Percentiles rank a stretch among this genome's conserved stretches.
phyloP scores from a whole-genome alignment of 306 rosid species.

The Datisca glomerata region DNA sequence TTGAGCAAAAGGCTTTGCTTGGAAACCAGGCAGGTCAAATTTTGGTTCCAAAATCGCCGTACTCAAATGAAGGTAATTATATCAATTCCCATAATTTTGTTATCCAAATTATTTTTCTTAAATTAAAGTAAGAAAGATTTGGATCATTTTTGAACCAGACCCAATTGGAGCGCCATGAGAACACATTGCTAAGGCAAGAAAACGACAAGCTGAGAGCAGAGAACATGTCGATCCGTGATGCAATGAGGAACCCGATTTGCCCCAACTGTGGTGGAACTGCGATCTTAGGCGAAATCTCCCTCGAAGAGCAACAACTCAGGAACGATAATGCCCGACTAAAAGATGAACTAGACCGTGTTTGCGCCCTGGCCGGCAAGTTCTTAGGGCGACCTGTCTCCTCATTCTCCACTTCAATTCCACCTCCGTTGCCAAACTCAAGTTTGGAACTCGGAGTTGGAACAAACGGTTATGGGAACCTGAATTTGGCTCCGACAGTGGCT shows the following conservation, averaged over 20 bases:
- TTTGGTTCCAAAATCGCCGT: constrained; percentile 98
- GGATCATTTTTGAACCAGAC: constrained; percentile 33
- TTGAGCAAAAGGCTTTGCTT: constrained; percentile 66
- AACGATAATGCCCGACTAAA: constrained; percentile 81
- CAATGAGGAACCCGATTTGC: constrained; percentile 90
- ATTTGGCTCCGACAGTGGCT: constrained; percentile 42
- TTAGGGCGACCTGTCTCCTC: constrained; percentile 71
- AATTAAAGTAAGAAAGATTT: not conserved
- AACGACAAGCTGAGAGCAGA: constrained; percentile 90
- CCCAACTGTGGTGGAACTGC: constrained; percentile 90
- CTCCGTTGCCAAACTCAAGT: constrained; percentile 63
- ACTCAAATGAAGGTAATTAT: constrained; percentile 87
- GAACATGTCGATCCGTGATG: constrained; percentile 89
- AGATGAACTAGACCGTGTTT: constrained; percentile 87
- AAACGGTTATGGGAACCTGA: constrained; percentile 55
- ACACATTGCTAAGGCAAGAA: constrained; percentile 78
- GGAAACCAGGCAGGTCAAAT: constrained; percentile 94
- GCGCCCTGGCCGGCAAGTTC: constrained; percentile 76
- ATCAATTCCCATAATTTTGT: not conserved
- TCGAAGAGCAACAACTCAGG: constrained; percentile 85
- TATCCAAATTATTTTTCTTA: constrained; percentile 5
- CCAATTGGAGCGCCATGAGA: constrained; percentile 92
- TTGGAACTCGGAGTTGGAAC: constrained; percentile 89
- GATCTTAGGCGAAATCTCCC: constrained; percentile 66
- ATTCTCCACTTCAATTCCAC: constrained; percentile 30